Evolutionary conservation across 371 early-diverging fungal species (phyloP).

Genomic region (Gilbertella persicaria): DNA sequence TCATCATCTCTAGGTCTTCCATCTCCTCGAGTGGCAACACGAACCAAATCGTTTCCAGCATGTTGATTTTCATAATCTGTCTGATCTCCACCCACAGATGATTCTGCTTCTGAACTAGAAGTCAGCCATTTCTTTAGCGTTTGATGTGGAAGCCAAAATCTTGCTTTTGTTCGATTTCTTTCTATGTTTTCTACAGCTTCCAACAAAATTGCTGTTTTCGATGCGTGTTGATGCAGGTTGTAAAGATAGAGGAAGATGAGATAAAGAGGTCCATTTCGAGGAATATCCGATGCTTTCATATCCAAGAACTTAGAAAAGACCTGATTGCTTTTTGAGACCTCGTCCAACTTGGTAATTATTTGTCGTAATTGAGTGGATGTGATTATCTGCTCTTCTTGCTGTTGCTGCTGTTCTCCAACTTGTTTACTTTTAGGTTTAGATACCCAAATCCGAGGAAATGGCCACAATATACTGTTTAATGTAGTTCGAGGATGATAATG

Average conservation of each 20-base stretch:
- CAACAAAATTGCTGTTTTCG: conserved; percentile 8
- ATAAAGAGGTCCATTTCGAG: conserved; percentile 26
- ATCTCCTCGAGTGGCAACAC: conserved; percentile 15
- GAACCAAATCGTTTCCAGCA: conserved; percentile 11
- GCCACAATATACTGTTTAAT: conserved; percentile 38
- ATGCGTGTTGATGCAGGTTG: conserved; percentile 26
- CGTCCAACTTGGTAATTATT: conserved; percentile 5
- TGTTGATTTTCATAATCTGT: conserved; percentile 9
- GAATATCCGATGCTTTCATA: conserved; percentile 14
- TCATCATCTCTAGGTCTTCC: background rate
- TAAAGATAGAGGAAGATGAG: conserved; percentile 27
- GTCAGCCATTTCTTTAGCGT: conserved; percentile 29
- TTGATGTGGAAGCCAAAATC: conserved; percentile 32
- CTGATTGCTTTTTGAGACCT: conserved; percentile 2
- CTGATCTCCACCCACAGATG: conserved; percentile 17
- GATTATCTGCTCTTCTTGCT: background rate
- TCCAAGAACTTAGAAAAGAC: conserved; percentile 14
- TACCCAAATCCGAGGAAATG: conserved; percentile 35
- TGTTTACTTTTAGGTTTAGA: background rate
- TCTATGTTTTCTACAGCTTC: conserved; percentile 24
- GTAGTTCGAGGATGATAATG: conserved; percentile 23
- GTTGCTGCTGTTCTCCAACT: background rate
- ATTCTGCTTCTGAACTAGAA: conserved; percentile 12
- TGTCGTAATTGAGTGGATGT: conserved; percentile 1
- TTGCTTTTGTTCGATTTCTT: conserved; percentile 4